Evolutionary conservation across 371 early-diverging fungal genomes (phyloP).

Genomic region (Lichtheimia corymbifera): DNA sequence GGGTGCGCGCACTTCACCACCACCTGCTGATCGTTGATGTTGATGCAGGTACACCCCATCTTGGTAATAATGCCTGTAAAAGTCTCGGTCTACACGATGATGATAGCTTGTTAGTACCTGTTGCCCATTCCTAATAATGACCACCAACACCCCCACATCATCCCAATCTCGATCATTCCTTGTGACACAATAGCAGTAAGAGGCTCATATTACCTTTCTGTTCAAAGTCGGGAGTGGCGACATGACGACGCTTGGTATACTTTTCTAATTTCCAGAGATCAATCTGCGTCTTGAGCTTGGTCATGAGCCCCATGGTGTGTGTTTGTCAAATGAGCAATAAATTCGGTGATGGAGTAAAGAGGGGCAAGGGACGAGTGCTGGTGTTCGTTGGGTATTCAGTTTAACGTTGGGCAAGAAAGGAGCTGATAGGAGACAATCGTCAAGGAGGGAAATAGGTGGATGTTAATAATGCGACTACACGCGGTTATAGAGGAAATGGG

Average conservation of each 20-base stretch:
- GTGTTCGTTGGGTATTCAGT: no score
- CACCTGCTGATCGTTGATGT: conserved; percentile 9
- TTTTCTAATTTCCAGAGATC: conserved; percentile 58
- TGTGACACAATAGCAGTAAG: neutral
- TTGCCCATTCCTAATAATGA: no score
- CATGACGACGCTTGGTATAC: conserved; percentile 49
- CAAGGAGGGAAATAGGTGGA: no score
- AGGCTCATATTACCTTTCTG: conserved; percentile 28
- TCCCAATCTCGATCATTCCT: neutral
- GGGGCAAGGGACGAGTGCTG: no score
- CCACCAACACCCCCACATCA: no score
- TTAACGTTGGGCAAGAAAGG: no score
- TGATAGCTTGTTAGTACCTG: no score
- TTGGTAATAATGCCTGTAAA: conserved; percentile 57
- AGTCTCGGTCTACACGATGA: conserved; percentile 42
- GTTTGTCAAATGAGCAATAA: no score
- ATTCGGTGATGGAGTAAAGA: no score
- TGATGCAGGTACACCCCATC: conserved; percentile 59
- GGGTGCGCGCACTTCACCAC: neutral
- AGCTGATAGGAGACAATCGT: no score
- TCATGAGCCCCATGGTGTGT: conserved; percentile 47
- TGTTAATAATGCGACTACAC: no score
- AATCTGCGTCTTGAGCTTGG: conserved; percentile 50
- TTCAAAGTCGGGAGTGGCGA: conserved; percentile 53
- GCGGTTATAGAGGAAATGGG: no score